Base-by-base conservation (phyloP, 2,329 filamentous ascomycete genomes). In the Epichloe sp. region DNA sequence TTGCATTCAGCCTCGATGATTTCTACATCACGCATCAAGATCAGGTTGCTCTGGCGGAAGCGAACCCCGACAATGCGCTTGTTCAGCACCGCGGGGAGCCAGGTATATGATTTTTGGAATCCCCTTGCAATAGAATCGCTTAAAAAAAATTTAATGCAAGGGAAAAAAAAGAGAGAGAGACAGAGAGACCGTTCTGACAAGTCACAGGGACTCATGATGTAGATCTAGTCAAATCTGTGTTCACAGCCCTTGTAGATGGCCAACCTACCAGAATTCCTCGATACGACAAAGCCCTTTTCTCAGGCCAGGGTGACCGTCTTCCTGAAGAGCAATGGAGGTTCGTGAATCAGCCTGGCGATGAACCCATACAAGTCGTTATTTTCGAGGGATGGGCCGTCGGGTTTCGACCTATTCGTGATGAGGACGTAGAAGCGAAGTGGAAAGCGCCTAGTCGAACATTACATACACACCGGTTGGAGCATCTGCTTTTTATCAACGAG, bases 311-410 rank as follows among this genome's bases (percentile, higher is more conserved):
- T 21, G 88, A 95, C 67, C 82, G 89, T 47, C 71, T 78, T 1
- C 78, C 83, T 0, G 68, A 77, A 52, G 68, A 67, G 11, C 62
- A 74, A 45, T 94, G 88, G 86, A 68, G 74, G 26, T 61, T 62
- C 14, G 74, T 84, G 53, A 80, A 80, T 57, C 68, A 64, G 44
- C 68, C 66, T 0, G 75, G 74, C 8, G 71, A 77, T 49, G 65
- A 62, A 2, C 71, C 66, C n/a, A 67, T 78, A 23, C 67, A 77
- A 23, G 79, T 91, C 6, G 76, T 95, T 21, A 79, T 95, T 48
- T 82, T 95, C 56, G 89, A 96, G 66, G 89, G 90, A 17, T 95
- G 89, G 90, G 93, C 85, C 65, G 81, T 95, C 12, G 90, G 88
- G 3, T 95, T 95, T 68, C 80, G 82, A 5, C 67, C 84, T 0